Conservation (phyloP, 2,329 filamentous ascomycete species). For the Talaromyces pinophilus region DNA sequence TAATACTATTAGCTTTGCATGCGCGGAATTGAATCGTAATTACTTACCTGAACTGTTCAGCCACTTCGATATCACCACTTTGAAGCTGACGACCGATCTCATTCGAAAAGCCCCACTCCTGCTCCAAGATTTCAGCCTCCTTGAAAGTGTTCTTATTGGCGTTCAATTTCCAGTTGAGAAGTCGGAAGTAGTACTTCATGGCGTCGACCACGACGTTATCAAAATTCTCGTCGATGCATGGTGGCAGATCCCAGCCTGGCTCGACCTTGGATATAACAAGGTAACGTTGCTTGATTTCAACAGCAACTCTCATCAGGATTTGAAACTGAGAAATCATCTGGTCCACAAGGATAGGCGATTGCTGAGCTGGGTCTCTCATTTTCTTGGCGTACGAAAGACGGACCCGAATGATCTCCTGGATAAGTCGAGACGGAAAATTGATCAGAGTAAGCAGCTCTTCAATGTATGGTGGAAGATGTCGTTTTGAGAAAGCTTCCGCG, state of each 20-base stretch:
- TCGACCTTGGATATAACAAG: conserved; percentile 80
- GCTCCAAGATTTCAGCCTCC: conserved; percentile 93
- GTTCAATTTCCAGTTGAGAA: conserved; percentile 96
- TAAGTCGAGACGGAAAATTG: conserved; percentile 92
- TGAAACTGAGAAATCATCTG: conserved; percentile 98
- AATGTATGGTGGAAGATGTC: conserved; percentile 92
- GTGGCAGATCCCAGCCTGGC: conserved; percentile 90
- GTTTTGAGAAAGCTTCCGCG: conserved; percentile 77
- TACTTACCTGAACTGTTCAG: conserved; percentile 81
- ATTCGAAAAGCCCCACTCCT: conserved; percentile 98
- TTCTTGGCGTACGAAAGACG: conserved; percentile 88
- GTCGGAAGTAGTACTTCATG: conserved; percentile 96
- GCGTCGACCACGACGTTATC: conserved; percentile 89
- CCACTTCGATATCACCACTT: conserved; percentile 92
- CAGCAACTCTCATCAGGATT: conserved; percentile 85
- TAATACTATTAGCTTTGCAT: neutral
- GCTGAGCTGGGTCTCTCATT: conserved; percentile 91
- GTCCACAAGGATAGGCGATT: conserved; percentile 90
- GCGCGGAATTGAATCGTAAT: neutral
- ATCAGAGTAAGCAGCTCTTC: conserved; percentile 94
- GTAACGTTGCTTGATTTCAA: conserved; percentile 89
- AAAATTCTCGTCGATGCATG: conserved; percentile 95
- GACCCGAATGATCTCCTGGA: conserved; percentile 94
- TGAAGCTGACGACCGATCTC: conserved; percentile 88
- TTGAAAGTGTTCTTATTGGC: conserved; percentile 99